Evolutionary conservation across 148 eudicot genomes (phyloP), one percentile per base, ranked within the genome.

Genomic region (Bassia scoparia): DNA sequence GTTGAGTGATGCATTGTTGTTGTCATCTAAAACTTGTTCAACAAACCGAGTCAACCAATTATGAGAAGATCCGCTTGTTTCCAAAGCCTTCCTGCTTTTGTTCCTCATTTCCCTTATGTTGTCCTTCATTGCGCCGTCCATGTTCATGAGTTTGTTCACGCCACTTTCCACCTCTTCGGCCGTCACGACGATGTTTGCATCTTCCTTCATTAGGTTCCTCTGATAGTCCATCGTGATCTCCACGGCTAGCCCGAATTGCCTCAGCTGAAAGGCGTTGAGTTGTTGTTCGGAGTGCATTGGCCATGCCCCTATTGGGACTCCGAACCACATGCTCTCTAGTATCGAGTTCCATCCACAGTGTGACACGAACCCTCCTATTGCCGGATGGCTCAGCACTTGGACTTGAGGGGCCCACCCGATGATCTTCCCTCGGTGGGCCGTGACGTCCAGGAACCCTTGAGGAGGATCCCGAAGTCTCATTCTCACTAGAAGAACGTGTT

Each of bases 271-370:
- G 5, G 87, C 83, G 34, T 81, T 84, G 77, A 84, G 10, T 41
- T 81, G 84, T 49, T 84, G 87, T 62, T 84, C 84, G 0, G 77
- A 73, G 37, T 81, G 76, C 0, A 81, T 4, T 0, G 87, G 84
- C 84, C 84, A 84, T 0, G 83, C 67, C 4, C 81, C 85, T 13
- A 84, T 56, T 3, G 85, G 85, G 10, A 81, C 83, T 1, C 83
- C 77, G 29, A 55, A 72, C 83, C 78, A 81, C 23, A 83, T 1
- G 35, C 84, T 83, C 67, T 82, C 85, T 49, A 85, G n/a, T 2
- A 86, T 3, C 83, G n/a, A n/a, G n/a, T n/a, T n/a, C n/a, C n/a
- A n/a, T n/a, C n/a, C 88, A 54, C 89, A 86, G 26, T 86, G 87
- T 15, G 89, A 86, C 71, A 86, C 84, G 27, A 86, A 86, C 21